Base-by-base conservation (phyloP, 2,329 filamentous ascomycete genomes). In the Colletotrichum tabaci region DNA sequence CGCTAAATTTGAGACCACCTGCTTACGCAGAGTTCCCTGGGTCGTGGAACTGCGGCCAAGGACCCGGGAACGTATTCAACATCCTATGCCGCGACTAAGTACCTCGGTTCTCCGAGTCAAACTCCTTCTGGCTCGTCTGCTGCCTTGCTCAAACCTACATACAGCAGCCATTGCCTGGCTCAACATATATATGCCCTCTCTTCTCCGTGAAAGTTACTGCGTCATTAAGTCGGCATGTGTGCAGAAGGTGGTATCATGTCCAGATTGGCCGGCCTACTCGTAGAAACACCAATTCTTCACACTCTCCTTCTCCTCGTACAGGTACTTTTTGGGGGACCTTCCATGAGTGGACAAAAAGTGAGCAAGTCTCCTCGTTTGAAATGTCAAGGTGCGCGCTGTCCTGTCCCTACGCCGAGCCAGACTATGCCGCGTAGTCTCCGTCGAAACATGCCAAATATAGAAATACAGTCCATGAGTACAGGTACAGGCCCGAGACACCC, bases 201-300 rank as follows among this genome's bases (percentile, higher is more conserved):
- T 26, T 18, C 35, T 40, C 5, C 18, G 26, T 30, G 23, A 10
- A 57, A 21, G 50, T 62, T 57, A 71, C 58, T 23, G 23, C 50
- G 38, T 47, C 23, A 7, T 30, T 38, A 15, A 16, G 42, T 30
- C 26, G 38, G 15, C 49, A 42, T 44, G 23, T 40, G 44, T 35
- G 58, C 52, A 52, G 30, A 68, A 53, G 52, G 46, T 68, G 68
- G 65, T 60, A 60, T 71, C 65, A 53, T 71, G 30, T 68, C 68
- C 53, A 40, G 62, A 68, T 67, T 63, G 56, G 30, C 50, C 40
- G 23, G 58, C 46, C 46, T 38, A 58, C 26, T 62, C 38, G 52
- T 42, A 38, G 38, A 57, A 71, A 44, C 42, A 55, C 42, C 57
- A 21, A 60, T 57, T 35, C 65, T 57, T 56, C 49, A 35, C 61